These are phyloP conservation scores for Coleophoma eucalyptorum DNA, from an alignment of 2,329 filamentous ascomycete species.

Conservation along the genomic window DNA sequence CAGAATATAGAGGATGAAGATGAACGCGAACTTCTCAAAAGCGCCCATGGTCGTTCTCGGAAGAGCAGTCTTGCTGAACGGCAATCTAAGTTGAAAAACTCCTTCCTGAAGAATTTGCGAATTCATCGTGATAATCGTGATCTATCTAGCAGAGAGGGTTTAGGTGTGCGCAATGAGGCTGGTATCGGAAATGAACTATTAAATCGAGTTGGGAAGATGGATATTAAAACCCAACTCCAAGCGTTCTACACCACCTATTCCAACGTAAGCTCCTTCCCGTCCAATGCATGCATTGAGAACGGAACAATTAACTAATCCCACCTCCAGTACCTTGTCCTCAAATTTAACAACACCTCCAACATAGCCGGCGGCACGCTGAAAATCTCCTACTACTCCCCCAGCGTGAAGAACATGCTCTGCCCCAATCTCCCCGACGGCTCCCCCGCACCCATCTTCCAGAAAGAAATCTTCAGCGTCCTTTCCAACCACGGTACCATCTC, in stretches of 20 bases:
- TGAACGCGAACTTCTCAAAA: slow-evolving; percentile 4
- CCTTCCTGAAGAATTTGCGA: slow-evolving; percentile 21
- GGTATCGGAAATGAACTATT: slow-evolving; percentile 38
- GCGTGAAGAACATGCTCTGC: slow-evolving; percentile 43
- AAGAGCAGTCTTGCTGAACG: neutral
- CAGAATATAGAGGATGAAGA: slow-evolving; percentile 28
- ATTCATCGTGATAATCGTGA: slow-evolving; percentile 12
- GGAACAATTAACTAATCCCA: neutral
- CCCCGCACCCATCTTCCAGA: slow-evolving; percentile 34
- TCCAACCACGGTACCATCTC: slow-evolving; percentile 33
- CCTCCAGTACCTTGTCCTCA: slow-evolving; percentile 33
- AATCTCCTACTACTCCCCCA: slow-evolving; percentile 42
- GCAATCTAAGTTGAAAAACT: slow-evolving; percentile 7
- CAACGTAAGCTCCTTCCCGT: slow-evolving; percentile 24
- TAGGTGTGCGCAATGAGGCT: slow-evolving; percentile 19
- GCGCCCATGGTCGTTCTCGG: slow-evolving; percentile 8
- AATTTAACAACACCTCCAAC: slow-evolving; percentile 19
- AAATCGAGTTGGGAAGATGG: slow-evolving; percentile 28
- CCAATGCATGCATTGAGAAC: neutral
- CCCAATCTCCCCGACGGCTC: slow-evolving; percentile 30
- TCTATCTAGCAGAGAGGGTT: neutral
- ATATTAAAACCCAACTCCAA: slow-evolving; percentile 33
- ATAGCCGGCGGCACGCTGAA: slow-evolving; percentile 20
- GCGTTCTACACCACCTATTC: slow-evolving; percentile 39
- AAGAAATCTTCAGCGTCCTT: slow-evolving; percentile 53